Evolutionary conservation across 2,329 filamentous ascomycete species (phyloP).

Genomic region (Fusarium sp.): DNA sequence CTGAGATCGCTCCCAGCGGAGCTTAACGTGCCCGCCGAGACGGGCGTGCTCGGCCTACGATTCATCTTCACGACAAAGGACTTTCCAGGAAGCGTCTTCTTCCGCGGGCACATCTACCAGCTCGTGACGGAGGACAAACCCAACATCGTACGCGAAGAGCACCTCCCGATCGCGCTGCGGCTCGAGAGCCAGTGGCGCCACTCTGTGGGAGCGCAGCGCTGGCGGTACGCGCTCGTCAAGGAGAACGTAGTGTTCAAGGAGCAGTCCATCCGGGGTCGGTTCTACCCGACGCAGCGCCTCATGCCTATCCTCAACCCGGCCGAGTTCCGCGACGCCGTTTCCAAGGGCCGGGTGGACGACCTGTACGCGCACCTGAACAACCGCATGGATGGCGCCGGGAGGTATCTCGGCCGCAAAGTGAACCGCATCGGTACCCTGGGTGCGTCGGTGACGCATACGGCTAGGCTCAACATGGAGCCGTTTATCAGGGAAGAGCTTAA

Average conservation of each 20-base stretch:
- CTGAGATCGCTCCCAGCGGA: slow-evolving; percentile 53
- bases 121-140: slow-evolving; percentile 45
- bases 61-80: slow-evolving; percentile 52
- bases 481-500: slow-evolving; percentile 48
- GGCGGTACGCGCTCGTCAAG: slow-evolving; percentile 52
- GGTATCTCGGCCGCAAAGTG: slow-evolving; percentile 52
- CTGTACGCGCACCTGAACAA: slow-evolving; percentile 62
- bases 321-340: slow-evolving; percentile 50
- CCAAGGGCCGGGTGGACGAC: slow-evolving; percentile 53
- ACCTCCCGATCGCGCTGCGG: slow-evolving; percentile 52
- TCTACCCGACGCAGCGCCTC: slow-evolving; percentile 64
- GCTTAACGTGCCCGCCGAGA: slow-evolving; percentile 46
- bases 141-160: slow-evolving; percentile 48
- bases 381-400: slow-evolving; percentile 53
- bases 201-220: slow-evolving; percentile 46
- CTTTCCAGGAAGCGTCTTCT: slow-evolving; percentile 50
- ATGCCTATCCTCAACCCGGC: slow-evolving; percentile 58
- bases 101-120: slow-evolving; percentile 53
- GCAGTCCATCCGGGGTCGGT: slow-evolving; percentile 60
- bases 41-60: slow-evolving; percentile 50
- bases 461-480: slow-evolving; percentile 48
- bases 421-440: slow-evolving; percentile 56
- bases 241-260: slow-evolving; percentile 59
- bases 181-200: slow-evolving; percentile 53
- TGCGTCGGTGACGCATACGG: slow-evolving; percentile 51